Evolutionary conservation across 805 yeast genomes (phyloP), one percentile per base, ranked within the genome.

Genomic region (Starmerella floris): DNA sequence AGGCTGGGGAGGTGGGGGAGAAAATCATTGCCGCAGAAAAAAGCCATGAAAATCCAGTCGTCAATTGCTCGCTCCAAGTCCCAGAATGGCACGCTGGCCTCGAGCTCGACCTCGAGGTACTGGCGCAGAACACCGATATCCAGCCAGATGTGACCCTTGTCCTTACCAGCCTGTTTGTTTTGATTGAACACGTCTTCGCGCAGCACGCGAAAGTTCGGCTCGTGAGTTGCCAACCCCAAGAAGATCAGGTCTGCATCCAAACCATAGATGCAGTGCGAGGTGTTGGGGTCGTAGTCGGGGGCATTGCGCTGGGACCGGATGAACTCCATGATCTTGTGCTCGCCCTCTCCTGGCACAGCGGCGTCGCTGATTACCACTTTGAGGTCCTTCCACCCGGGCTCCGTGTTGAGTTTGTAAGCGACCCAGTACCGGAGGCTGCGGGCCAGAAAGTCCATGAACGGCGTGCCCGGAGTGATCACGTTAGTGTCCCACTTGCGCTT

Each of bases 311-410:
- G 97, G 33, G 83, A 74, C 56, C 99, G 74, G 44, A 91, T 81
- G 59, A 87, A 91, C 55, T 81, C 85, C 98, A 91, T 91, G 54
- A 91, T 79, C 61, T 91, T 91, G 66, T 91, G 99, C 62, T 91
- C 99, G 59, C 99, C 99, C 69, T 91, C 99, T 49, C 99, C 99
- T 1, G 99, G 98, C 13, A 88, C 97, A 0, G 94, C 78, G 25
- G 95, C 94, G 59, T 88, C 99, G 56, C 94, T 80, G 36, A 91
- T 79, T 21, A 91, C 81, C 5, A 91, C 85, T 61, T 91, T 91
- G 37, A 88, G 64, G 45, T 79, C 71, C 35, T 77, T 77, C 98
- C 98, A 91, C 27, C 93, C 95, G 2, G 95, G 94, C 57, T 91
- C 98, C 9, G 72, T 72, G 30, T 84, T 71, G 30, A 91, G 66